Evolutionary conservation across 345 rosid species (phyloP).

Genomic region (Isatis tinctoria): DNA sequence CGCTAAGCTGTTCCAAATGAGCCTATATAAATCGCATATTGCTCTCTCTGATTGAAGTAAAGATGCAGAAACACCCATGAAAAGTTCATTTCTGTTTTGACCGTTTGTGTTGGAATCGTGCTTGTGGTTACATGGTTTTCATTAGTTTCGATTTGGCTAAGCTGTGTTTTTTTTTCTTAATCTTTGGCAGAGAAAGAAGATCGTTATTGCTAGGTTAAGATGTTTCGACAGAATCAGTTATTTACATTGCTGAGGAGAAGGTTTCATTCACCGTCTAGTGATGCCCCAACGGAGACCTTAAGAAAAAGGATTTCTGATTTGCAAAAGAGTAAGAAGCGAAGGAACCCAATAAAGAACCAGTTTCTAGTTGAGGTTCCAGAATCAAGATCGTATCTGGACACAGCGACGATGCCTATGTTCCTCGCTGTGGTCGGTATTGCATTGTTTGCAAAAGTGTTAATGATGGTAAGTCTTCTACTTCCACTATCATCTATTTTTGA

Average conservation of each 20-base stretch:
- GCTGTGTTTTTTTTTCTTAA: background rate
- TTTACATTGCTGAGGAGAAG: conserved; percentile 34
- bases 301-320: conserved; percentile 50
- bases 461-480: conserved; percentile 53
- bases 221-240: conserved; percentile 41
- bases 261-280: conserved; percentile 36
- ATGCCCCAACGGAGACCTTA: conserved; percentile 56
- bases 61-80: background rate
- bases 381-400: conserved; percentile 59
- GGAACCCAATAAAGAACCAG: conserved; percentile 42
- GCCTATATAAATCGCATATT: background rate
- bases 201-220: conserved; percentile 21
- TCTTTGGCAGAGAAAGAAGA: background rate
- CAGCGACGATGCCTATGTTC: conserved; percentile 72
- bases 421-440: conserved; percentile 66
- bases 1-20: background rate
- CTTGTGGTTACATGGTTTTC: background rate
- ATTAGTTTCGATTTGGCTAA: background rate
- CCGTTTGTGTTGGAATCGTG: background rate
- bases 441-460: conserved; percentile 68
- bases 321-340: conserved; percentile 48
- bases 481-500: background rate
- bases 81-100: background rate
- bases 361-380: conserved; percentile 81
- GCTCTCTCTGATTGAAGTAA: background rate